These are phyloP conservation scores for Purpureocillium takamizusanense DNA, from an alignment of 2,329 filamentous ascomycete genomes.

Conservation along the genomic window DNA sequence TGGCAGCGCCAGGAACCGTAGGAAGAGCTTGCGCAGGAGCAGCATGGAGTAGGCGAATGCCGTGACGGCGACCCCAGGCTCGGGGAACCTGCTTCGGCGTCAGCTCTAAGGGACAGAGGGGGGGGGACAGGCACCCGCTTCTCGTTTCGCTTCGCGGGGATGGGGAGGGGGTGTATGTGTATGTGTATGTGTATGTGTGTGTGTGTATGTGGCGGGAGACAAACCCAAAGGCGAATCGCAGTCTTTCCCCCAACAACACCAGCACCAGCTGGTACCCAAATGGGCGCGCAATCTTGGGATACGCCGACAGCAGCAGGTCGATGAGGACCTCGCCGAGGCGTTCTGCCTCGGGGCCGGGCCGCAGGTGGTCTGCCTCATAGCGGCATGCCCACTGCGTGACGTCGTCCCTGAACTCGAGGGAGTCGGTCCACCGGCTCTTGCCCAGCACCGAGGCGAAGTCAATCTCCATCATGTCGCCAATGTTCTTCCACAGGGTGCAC, in stretches of 20 bases:
- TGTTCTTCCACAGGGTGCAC: conserved; percentile 60
- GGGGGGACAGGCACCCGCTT: no score
- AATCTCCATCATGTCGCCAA: conserved; percentile 64
- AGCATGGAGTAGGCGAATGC: conserved; percentile 38
- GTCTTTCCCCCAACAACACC: conserved; percentile 53
- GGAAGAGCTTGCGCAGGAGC: conserved; percentile 39
- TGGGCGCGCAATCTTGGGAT: conserved; percentile 35
- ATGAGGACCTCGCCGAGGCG: conserved; percentile 50
- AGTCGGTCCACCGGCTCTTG: conserved; percentile 33
- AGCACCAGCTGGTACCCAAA: conserved; percentile 41
- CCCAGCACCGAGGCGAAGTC: conserved; percentile 31
- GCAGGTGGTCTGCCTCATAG: conserved; percentile 54
- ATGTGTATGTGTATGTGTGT: no score
- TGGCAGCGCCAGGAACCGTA: conserved; percentile 53
- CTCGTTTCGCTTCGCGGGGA: no score
- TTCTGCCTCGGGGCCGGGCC: conserved; percentile 38
- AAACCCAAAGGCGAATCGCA: conserved; percentile 58
- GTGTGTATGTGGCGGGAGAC: conserved; percentile 11
- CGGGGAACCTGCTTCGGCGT: conserved; percentile 26
- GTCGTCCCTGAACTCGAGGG: conserved; percentile 42
- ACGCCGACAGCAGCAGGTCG: conserved; percentile 47
- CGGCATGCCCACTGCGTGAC: conserved; percentile 35
- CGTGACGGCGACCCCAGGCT: conserved; percentile 27
- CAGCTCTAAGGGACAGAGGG: neutral
- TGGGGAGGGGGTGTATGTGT: no score